A percentile compares a stretch with the other conserved stretches of the same genome.
Conservation (phyloP, 768 basidiomycete species). For the Boletus rubescentipes region DNA sequence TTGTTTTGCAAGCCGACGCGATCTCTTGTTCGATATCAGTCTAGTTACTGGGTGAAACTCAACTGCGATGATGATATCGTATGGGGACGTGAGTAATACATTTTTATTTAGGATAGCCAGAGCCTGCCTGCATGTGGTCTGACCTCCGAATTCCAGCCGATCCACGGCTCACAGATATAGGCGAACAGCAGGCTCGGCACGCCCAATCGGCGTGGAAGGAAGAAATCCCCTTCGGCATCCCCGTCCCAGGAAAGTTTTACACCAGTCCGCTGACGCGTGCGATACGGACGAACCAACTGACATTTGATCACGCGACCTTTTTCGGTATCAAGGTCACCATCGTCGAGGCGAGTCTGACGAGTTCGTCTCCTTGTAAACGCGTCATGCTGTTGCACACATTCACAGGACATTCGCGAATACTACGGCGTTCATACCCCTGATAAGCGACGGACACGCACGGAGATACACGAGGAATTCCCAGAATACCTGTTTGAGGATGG, state of each 20-base stretch:
- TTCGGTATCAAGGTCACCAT: conserved; percentile 36
- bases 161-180: conserved; percentile 54
- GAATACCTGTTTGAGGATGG: conserved; percentile 49
- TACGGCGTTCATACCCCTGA: conserved; percentile 67
- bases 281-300: conserved; percentile 48
- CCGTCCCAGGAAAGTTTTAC: too few species aligned
- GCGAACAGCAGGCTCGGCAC: conserved; percentile 48
- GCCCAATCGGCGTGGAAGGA: too few species aligned
- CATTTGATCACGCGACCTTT: conserved; percentile 41
- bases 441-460: conserved; percentile 44
- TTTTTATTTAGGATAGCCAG: neutral
- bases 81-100: conserved; percentile 60
- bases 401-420: conserved; percentile 59
- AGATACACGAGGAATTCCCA: conserved; percentile 39
- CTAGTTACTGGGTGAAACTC: conserved; percentile 55
- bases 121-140: too few species aligned
- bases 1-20: neutral
- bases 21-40: neutral
- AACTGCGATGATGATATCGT: conserved; percentile 58
- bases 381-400: neutral
- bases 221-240: too few species aligned
- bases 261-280: conserved; percentile 44
- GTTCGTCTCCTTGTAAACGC: too few species aligned
- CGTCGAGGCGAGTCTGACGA: too few species aligned
- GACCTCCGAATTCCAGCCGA: neutral